Conservation (phyloP, 148 eudicot genomes). For the Chenopodium berlandieri region DNA sequence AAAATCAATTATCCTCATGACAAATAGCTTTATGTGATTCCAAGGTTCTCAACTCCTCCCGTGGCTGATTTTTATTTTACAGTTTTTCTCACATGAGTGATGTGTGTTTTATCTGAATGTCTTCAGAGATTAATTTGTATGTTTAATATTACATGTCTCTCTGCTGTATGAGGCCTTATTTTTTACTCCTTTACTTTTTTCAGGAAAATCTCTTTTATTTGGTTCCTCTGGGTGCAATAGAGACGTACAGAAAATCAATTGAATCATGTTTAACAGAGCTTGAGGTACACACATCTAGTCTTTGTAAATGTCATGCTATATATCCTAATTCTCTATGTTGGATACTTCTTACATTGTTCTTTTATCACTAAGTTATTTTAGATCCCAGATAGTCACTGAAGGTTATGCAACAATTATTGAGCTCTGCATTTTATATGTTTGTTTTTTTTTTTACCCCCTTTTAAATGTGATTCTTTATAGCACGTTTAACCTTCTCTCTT, state of each 20-base stretch:
- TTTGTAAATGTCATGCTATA: not conserved
- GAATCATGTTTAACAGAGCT: constrained; percentile 53
- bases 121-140: not conserved
- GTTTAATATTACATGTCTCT: not conserved
- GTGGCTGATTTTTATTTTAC: not conserved
- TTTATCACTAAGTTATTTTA: not conserved
- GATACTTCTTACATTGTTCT: not conserved
- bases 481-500: not conserved
- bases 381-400: not conserved
- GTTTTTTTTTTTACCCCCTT: not conserved
- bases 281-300: constrained; percentile 47
- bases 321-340: not conserved
- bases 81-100: not conserved
- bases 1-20: not conserved
- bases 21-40: not conserved
- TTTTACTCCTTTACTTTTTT: constrained; percentile 12
- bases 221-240: constrained; percentile 78
- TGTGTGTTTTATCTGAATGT: not conserved
- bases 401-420: not conserved
- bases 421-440: not conserved
- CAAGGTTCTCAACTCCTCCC: not conserved
- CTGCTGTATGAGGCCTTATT: constrained; percentile 7
- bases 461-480: not conserved
- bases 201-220: constrained; percentile 80
- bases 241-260: constrained; percentile 62